Evolutionary conservation across 2,329 filamentous ascomycete genomes (phyloP), one percentile per base, ranked within the genome.

Genomic region (Triangularia verruculosa): DNA sequence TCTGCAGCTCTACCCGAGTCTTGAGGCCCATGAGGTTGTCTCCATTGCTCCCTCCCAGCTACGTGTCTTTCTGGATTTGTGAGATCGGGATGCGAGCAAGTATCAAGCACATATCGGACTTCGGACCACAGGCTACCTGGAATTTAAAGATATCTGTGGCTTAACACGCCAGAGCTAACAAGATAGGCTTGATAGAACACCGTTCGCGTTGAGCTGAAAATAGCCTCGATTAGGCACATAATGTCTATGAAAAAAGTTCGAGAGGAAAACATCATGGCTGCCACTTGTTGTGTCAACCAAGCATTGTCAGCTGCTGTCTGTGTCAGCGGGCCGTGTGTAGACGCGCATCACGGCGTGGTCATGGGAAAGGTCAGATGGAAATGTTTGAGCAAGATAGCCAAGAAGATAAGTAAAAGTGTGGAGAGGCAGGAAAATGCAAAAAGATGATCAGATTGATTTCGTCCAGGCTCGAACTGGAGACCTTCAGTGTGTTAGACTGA

Each of bases 401-500:
- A 30, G 53, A 57, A 65, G 60, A 47, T 47, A 20, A 47, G 39
- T 2, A 43, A 5, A 34, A 7, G 8, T 34, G 6, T 9, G 24
- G 15, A 20, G 13, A 22, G 28, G 25, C 5, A 51, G 9, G 57
- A 56, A 13, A 3, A 11, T 11, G 11, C 43, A 61, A 59, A 61
- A 59, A 17, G n/a, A 7, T 25, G n/a, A 25, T 47, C 12, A 61
- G n/a, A 52, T 22, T 68, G 68, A 69, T 69, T 54, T 67, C 64
- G 68, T 66, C 67, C 70, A 68, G 70, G 70, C 59, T 73, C 61
- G 71, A 73, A 70, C 71, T 68, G 70, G 66, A 67, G 70, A 72
- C 72, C 71, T 74, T 74, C 70, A 73, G 70, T 72, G 72, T 74
- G 77, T 80, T 80, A 79, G 76, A 79, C 77, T 78, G 76, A 79